These are phyloP conservation scores for Russula olivacea DNA, from an alignment of 768 basidiomycete genomes.

Conservation along the genomic window DNA sequence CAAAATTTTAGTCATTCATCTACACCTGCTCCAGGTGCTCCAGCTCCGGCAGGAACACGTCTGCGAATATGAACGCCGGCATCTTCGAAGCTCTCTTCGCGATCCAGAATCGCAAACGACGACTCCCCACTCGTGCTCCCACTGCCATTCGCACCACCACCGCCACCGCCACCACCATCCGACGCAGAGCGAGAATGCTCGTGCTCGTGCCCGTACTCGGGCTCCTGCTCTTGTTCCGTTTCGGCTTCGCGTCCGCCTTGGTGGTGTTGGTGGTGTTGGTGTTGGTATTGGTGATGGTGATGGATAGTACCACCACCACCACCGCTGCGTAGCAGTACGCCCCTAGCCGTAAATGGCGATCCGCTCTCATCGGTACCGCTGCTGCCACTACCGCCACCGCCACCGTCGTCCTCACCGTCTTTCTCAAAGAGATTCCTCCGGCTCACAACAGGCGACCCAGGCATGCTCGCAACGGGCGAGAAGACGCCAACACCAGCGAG, in stretches of 20 bases:
- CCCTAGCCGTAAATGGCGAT: background rate
- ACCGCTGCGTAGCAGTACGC: no score
- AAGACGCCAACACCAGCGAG: conserved; percentile 69
- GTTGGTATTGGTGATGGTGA: background rate
- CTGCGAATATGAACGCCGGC: conserved; percentile 17
- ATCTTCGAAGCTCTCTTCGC: conserved; percentile 26
- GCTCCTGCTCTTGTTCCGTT: background rate
- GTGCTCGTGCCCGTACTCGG: no score
- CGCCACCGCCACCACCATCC: background rate
- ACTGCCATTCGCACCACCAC: background rate
- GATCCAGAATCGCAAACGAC: conserved; percentile 33
- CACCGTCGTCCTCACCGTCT: conserved; percentile 8
- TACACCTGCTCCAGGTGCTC: background rate
- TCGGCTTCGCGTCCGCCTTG: background rate
- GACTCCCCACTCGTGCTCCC: conserved; percentile 27
- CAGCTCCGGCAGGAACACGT: conserved; percentile 9
- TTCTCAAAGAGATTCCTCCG: background rate
- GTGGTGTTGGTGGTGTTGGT: background rate
- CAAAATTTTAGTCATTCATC: conserved; percentile 5
- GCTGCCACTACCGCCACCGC: background rate
- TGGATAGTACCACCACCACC: background rate
- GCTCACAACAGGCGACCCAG: conserved; percentile 54
- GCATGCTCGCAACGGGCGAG: conserved; percentile 61
- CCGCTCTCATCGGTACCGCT: background rate
- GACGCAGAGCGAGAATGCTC: conserved; percentile 2